Evolutionary conservation across 805 yeast species (phyloP).

Genomic region (Tetrapisispora taiwanensis): DNA sequence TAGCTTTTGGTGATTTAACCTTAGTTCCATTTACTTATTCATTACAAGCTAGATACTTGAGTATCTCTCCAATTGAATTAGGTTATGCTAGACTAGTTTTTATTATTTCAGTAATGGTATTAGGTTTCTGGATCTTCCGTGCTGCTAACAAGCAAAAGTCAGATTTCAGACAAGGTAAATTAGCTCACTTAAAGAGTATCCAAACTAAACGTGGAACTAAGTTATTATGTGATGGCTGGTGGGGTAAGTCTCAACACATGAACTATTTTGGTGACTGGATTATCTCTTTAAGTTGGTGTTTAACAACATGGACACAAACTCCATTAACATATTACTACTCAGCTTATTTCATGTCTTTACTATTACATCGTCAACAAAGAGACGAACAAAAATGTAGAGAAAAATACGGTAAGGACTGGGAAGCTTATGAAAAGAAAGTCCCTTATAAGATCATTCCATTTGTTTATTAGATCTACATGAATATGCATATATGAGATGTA

Average conservation of each 20-base stretch:
- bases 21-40: slow-evolving; percentile 89
- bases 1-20: slow-evolving; percentile 86
- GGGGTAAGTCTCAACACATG: slow-evolving; percentile 87
- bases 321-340: slow-evolving; percentile 83
- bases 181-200: slow-evolving; percentile 58
- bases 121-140: slow-evolving; percentile 78
- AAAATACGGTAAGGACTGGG: slow-evolving; percentile 85
- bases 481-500: not conserved
- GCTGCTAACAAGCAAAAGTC: slow-evolving; percentile 79
- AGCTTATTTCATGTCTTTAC: slow-evolving; percentile 67
- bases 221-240: slow-evolving; percentile 87
- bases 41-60: slow-evolving; percentile 73
- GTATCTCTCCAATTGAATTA: slow-evolving; percentile 44
- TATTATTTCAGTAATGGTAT: slow-evolving; percentile 40
- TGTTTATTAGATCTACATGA: slow-evolving; percentile 41
- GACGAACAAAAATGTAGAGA: slow-evolving; percentile 85
- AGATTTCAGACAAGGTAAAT: slow-evolving; percentile 67
- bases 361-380: slow-evolving; percentile 80
- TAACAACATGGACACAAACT: slow-evolving; percentile 75
- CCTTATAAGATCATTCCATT: slow-evolving; percentile 89
- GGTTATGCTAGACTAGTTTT: slow-evolving; percentile 16
- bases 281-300: slow-evolving; percentile 84
- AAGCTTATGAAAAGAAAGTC: slow-evolving; percentile 64
- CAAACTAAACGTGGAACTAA: slow-evolving; percentile 69
- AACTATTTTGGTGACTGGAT: slow-evolving; percentile 95